Evolutionary conservation across 1,284 basidiomycete species (phyloP), one percentile per base, ranked within the genome.

Genomic region (Ceratobasidium sp.): DNA sequence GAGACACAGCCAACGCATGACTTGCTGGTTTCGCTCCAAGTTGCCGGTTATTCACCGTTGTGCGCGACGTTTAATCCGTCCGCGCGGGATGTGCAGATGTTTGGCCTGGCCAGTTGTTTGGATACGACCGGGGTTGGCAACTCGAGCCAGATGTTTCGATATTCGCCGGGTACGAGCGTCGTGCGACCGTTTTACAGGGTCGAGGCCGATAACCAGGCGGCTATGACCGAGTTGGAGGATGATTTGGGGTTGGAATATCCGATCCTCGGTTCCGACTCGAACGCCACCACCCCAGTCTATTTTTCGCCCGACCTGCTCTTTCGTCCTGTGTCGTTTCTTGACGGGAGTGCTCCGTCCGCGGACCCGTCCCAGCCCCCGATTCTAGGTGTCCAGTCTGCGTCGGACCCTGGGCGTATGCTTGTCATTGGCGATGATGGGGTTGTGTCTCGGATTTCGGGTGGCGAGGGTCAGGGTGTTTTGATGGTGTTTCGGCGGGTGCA

Each of bases 61-160:
- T 68, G 66, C 34, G 66, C 66, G 11, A 68, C 66, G 1, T 68
- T 68, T 34, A 68, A 68, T 46, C 66, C 66, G 6, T 29, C 0
- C 6, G 66, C 44, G n/a, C 29, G 22, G n/a, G 49, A 51, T 29
- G 49, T 68, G 6, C 46, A 68, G 49, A 68, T 17, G 25, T 68
- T 68, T 68, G 66, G 66, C 7, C 46, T 68, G 3, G 44, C 66
- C 2, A 25, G 37, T 8, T 68, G 66, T 40, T 34, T 68, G 46
- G 40, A 52, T 40, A 40, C 49, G 43, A 52, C 22, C n/a, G 19
- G 19, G 25, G 49, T 34, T 17, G 43, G 66, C 29, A 37, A 49
- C 19, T 32, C 46, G 22, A 51, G 44, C 17, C 66, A 68, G 49
- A 46, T 46, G 49, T 68, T 68, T 52, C 51, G 66, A 17, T 68